Conservation (phyloP, 2,329 filamentous ascomycete genomes). For the Alternaria gansuensis region DNA sequence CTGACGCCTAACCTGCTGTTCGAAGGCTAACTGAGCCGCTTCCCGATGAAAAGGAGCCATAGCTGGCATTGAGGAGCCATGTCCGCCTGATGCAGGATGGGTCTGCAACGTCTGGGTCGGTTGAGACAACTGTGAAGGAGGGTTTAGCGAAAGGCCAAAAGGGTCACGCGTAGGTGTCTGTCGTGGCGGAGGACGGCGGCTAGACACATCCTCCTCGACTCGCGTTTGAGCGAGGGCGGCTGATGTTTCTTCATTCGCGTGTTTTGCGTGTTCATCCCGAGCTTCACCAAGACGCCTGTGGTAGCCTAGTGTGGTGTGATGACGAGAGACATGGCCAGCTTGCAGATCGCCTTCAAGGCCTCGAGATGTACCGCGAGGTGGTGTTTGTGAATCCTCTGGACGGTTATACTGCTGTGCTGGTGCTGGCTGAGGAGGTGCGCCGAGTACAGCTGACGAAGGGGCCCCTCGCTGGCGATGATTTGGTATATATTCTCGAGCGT, state of each 20-base stretch:
- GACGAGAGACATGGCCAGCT: not conserved
- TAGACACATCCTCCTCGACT: too few species aligned
- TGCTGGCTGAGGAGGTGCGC: not conserved
- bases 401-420: not conserved
- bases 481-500: not conserved
- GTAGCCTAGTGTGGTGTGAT: not conserved
- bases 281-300: not conserved
- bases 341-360: not conserved
- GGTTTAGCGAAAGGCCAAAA: too few species aligned
- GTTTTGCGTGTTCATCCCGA: not conserved
- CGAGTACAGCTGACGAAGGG: not conserved
- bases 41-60: not conserved
- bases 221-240: not conserved
- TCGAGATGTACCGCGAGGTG: conserved; percentile 1
- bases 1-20: not conserved
- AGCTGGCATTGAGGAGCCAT: not conserved
- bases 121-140: not conserved
- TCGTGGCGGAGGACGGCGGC: too few species aligned
- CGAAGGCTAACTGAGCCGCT: not conserved
- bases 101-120: not conserved
- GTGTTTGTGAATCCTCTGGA: conserved; percentile 2
- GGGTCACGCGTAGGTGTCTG: too few species aligned
- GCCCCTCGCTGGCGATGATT: not conserved
- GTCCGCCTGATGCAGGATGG: not conserved
- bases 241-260: not conserved